A percentile compares a stretch with the other conserved stretches of the same genome.
Conservation (phyloP, 192 early-diverging fungal genomes). For the Podila epigama region DNA sequence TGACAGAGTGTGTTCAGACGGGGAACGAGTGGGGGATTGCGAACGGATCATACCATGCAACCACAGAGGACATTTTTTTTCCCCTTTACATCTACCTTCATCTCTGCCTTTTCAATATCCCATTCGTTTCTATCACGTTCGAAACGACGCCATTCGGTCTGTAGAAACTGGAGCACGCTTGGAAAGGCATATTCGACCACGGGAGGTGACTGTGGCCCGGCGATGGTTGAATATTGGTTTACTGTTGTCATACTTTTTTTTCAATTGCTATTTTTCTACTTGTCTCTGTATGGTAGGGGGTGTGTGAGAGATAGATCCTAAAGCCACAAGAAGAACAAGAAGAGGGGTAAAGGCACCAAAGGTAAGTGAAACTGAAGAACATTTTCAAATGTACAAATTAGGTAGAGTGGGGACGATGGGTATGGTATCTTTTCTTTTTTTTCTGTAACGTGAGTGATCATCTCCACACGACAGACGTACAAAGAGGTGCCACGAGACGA, state of each 20-base stretch:
- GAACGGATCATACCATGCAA: background rate
- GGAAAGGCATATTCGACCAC: constrained; percentile 66
- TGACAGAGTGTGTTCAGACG: background rate
- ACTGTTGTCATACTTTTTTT: background rate
- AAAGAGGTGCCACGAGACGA: no score
- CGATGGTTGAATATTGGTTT: constrained; percentile 30
- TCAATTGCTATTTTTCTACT: background rate
- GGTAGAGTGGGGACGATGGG: no score
- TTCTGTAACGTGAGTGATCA: no score
- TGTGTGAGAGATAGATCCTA: background rate
- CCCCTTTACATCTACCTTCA: constrained; percentile 76
- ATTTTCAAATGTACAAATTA: no score
- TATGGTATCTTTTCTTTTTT: no score
- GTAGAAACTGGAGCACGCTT: constrained; percentile 82
- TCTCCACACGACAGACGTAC: no score
- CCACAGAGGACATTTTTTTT: background rate
- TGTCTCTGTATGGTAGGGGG: background rate
- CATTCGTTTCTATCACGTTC: constrained; percentile 89
- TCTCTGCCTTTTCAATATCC: constrained; percentile 80
- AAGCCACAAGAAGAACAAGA: no score
- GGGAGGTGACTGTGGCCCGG: constrained; percentile 25
- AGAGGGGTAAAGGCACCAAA: no score
- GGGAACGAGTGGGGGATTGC: background rate
- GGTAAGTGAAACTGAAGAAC: no score
- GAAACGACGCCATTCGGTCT: constrained; percentile 82